phyloP scores from a whole-genome alignment of 2,329 filamentous ascomycete genomes.

The Venturia pyrina region DNA sequence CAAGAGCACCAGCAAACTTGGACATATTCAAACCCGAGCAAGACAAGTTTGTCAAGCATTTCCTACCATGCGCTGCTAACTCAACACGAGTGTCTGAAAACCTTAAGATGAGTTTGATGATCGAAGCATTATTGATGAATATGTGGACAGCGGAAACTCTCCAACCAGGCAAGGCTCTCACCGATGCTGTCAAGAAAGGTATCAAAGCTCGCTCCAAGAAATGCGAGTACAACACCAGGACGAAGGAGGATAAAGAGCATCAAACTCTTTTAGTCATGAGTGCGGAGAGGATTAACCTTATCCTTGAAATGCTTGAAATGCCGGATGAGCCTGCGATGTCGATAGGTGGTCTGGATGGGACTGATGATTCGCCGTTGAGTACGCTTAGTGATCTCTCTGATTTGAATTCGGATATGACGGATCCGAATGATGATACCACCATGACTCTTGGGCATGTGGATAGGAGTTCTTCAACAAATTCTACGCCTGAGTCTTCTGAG shows the following conservation, averaged over 20 bases:
- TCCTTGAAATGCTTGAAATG: neutral
- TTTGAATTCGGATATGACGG: neutral
- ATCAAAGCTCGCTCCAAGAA: constrained; percentile 6
- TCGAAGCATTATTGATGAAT: constrained; percentile 55
- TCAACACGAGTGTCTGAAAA: constrained; percentile 55
- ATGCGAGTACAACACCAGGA: neutral
- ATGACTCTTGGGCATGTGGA: neutral
- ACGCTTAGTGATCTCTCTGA: neutral
- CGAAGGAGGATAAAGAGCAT: neutral
- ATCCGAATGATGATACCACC: neutral
- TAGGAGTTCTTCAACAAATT: neutral
- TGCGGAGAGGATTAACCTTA: constrained; percentile 7
- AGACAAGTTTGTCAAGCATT: constrained; percentile 46
- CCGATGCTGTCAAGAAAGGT: constrained; percentile 4
- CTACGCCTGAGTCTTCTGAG: neutral
- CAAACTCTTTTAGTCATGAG: constrained; percentile 1
- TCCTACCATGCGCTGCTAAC: constrained; percentile 55
- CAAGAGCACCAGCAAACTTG: constrained; percentile 28
- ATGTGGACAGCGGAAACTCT: constrained; percentile 20
- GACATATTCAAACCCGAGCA: constrained; percentile 38
- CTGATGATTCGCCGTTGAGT: neutral
- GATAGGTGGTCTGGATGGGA: neutral
- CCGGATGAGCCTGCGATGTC: neutral
- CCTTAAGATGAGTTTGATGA: constrained; percentile 57
- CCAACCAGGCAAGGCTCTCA: neutral